Percentiles rank a stretch among this genome's conserved stretches.
Evolutionary conservation across 2,329 filamentous ascomycete genomes (phyloP).

Genomic region (Paramyrothecium roridum): DNA sequence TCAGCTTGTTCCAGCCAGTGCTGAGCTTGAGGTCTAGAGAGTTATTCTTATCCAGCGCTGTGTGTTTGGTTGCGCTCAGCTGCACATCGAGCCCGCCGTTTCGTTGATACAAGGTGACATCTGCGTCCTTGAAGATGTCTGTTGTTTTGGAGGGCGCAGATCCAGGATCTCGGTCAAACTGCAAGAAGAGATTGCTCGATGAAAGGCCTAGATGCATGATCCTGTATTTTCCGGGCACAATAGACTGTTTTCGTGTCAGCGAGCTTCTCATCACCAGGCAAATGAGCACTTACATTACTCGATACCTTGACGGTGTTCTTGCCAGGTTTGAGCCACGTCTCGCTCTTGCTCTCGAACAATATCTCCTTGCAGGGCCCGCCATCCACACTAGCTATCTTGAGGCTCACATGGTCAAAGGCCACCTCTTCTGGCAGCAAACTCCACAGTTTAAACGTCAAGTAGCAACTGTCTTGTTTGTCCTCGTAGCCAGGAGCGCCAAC

Average conservation of each 20-base stretch:
- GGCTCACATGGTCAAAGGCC: constrained; percentile 59
- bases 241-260: constrained; percentile 38
- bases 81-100: constrained; percentile 65
- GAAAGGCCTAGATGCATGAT: constrained; percentile 69
- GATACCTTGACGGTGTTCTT: constrained; percentile 35
- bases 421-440: constrained; percentile 73
- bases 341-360: constrained; percentile 22
- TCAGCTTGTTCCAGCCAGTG: constrained; percentile 71
- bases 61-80: constrained; percentile 63
- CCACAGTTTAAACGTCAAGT: constrained; percentile 62
- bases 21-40: constrained; percentile 70
- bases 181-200: constrained; percentile 60
- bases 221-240: constrained; percentile 70
- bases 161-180: constrained; percentile 58
- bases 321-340: constrained; percentile 42
- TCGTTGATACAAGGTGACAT: constrained; percentile 72
- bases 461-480: constrained; percentile 71
- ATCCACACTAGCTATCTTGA: constrained; percentile 58
- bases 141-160: constrained; percentile 42
- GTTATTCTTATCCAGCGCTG: constrained; percentile 77
- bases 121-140: constrained; percentile 55
- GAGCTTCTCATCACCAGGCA: too few relatives aligned
- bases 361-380: constrained; percentile 60
- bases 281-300: constrained; percentile 27
- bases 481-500: constrained; percentile 68